Evolutionary conservation across 139 green algal genomes (phyloP), one percentile per base, ranked within the genome.

Genomic region (Chlamydomonas schloesseri): DNA sequence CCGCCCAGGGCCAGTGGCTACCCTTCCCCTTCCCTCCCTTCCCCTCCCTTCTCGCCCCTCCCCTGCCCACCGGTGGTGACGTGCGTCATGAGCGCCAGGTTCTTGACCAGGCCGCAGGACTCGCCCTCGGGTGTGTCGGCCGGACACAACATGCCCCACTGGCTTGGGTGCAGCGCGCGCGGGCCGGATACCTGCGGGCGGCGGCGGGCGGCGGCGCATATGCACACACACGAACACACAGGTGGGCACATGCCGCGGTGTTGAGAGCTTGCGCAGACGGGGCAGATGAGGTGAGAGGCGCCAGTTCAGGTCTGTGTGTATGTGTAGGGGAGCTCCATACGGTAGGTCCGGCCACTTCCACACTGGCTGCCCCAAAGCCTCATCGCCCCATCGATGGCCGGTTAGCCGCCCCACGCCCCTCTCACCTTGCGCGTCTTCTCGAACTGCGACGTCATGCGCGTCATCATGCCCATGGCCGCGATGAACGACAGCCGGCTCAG

Each of bases 121-220:
- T 99, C 97, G 0, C 94, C 98, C 87, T 99, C 98, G 11, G 98
- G 98, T 1, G 98, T 99, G 93, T 99, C 98, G 31, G 94, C 94
- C 2, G 98, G 98, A 91, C 98, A 99, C 55, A 99, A 87, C 96
- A 99, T 98, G 87, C 98, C 98, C 98, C 98, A 99, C 95, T 99
- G 97, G 80, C 87, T 95, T 37, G 96, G 96, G 91, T 99, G 97
- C 89, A 99, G 91, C 18, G 95, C 95, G 33, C 97, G 92, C 13
- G 97, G 97, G 6, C 96, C 97, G 5, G 87, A 95, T 36, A 98
- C 90, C 89, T 94, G 69, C 24, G 24, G 42, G 0, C 20, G 15
- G 36, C 36, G 34, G 10, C 0, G 20, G 20, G 24, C 42, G n/a
- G n/a, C n/a, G n/a, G n/a, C n/a, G n/a, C n/a, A n/a, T n/a, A n/a